Percentiles rank a stretch among this genome's conserved stretches.
Conservation (phyloP, 169 alveolate species). For the Plasmodium gaboni region DNA sequence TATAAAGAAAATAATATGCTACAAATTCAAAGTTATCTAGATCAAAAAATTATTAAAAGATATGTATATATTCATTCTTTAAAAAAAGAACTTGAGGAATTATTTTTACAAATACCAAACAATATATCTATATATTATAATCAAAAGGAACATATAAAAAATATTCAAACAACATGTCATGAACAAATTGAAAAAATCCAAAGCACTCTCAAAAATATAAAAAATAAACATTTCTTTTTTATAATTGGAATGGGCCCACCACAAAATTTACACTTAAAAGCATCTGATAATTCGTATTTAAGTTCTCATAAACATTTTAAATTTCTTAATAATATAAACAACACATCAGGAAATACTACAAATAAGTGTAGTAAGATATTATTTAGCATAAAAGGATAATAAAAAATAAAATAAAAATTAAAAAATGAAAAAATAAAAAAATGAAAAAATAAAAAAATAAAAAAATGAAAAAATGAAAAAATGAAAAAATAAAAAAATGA, state of each 20-base stretch:
- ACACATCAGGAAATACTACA: neutral
- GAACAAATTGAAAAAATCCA: slow-evolving; percentile 17
- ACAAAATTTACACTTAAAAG: neutral
- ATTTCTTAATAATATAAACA: neutral
- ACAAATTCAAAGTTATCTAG: slow-evolving; percentile 9
- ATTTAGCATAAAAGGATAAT: too few species aligned
- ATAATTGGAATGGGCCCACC: slow-evolving; percentile 58
- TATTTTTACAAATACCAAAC: slow-evolving; percentile 3
- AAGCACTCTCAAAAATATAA: slow-evolving; percentile 7
- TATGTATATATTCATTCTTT: neutral
- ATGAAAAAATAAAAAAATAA: too few species aligned
- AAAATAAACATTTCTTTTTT: slow-evolving; percentile 27
- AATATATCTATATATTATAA: neutral
- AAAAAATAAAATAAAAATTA: neutral
- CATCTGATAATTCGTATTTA: neutral
- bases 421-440: neutral
- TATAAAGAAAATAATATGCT: neutral
- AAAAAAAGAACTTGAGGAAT: neutral
- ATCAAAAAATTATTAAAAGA: neutral
- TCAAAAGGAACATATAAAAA: neutral
- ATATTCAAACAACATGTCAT: neutral
- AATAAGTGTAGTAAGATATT: too few species aligned
- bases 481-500: too few species aligned
- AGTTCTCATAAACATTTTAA: neutral
- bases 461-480: too few species aligned